A percentile compares a stretch with the other conserved stretches of the same genome.
Conservation (phyloP, 352 stramenopile genomes). For the Phytophthora ohioensis region DNA sequence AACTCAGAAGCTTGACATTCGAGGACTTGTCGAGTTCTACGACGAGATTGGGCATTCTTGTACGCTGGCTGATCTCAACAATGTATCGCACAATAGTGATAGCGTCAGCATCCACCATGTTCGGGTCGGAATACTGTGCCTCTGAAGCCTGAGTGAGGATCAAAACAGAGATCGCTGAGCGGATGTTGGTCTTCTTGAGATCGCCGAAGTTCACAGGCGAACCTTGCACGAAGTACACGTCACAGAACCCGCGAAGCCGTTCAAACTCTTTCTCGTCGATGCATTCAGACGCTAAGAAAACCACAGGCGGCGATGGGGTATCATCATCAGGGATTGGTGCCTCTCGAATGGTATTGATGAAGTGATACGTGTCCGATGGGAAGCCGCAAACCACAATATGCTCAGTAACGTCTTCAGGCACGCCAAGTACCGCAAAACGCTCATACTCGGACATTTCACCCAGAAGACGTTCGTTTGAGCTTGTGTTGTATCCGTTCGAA, state of each 20-base stretch:
- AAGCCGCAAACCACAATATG: constrained; percentile 84
- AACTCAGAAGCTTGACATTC: constrained; percentile 85
- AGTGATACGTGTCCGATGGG: constrained; percentile 68
- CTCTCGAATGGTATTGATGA: constrained; percentile 78
- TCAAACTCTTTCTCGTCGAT: constrained; percentile 70
- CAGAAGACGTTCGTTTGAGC: constrained; percentile 13
- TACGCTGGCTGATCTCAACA: constrained; percentile 78
- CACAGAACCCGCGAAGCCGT: constrained; percentile 56
- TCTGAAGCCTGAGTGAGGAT: constrained; percentile 66
- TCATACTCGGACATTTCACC: constrained; percentile 57
- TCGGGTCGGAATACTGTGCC: constrained; percentile 70
- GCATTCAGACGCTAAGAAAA: constrained; percentile 62
- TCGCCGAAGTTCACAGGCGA: constrained; percentile 82
- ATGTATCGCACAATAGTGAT: constrained; percentile 88
- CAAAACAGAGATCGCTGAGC: constrained; percentile 61
- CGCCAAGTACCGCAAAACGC: constrained; percentile 55
- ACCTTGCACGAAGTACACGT: constrained; percentile 75
- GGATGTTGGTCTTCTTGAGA: constrained; percentile 74
- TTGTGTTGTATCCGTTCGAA: neutral
- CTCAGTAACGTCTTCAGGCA: constrained; percentile 46
- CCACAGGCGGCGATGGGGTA: constrained; percentile 50
- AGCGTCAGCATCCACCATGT: constrained; percentile 85
- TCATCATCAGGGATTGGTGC: constrained; percentile 52
- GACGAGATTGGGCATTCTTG: constrained; percentile 73
- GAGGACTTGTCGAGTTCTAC: constrained; percentile 77